Evolutionary conservation across 345 rosid genomes (phyloP).

Genomic region (Linum usitatissimum): DNA sequence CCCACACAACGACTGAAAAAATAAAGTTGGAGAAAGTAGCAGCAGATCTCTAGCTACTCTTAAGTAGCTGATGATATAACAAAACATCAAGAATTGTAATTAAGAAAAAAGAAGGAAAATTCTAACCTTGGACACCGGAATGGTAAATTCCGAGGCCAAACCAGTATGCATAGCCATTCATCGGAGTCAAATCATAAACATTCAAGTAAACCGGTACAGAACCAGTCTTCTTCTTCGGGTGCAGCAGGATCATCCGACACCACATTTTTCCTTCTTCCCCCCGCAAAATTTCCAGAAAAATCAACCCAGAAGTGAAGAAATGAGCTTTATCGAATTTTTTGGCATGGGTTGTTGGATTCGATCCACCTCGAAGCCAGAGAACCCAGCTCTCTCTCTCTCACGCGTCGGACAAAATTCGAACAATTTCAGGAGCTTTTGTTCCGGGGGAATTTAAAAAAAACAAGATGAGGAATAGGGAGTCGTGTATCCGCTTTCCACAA

Average conservation of each 20-base stretch:
- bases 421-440: neutral
- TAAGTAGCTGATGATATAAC: neutral
- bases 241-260: constrained; percentile 39
- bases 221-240: constrained; percentile 56
- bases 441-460: neutral
- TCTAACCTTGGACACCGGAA: constrained; percentile 86
- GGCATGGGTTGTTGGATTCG: neutral
- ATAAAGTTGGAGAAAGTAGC: neutral
- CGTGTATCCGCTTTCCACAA: neutral
- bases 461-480: neutral
- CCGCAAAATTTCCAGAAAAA: neutral
- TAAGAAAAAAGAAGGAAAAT: neutral
- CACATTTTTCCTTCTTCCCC: constrained; percentile 27
- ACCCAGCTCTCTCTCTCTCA: neutral
- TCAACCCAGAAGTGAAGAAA: neutral
- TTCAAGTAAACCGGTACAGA: constrained; percentile 78
- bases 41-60: neutral
- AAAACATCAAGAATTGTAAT: neutral
- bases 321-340: neutral
- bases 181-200: constrained; percentile 88
- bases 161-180: constrained; percentile 95
- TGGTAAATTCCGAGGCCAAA: constrained; percentile 90
- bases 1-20: too few relatives aligned
- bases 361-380: neutral
- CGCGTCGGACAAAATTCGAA: neutral